phyloP scores from a whole-genome alignment of 192 early-diverging fungal species.

The Mortierella claussenii region DNA sequence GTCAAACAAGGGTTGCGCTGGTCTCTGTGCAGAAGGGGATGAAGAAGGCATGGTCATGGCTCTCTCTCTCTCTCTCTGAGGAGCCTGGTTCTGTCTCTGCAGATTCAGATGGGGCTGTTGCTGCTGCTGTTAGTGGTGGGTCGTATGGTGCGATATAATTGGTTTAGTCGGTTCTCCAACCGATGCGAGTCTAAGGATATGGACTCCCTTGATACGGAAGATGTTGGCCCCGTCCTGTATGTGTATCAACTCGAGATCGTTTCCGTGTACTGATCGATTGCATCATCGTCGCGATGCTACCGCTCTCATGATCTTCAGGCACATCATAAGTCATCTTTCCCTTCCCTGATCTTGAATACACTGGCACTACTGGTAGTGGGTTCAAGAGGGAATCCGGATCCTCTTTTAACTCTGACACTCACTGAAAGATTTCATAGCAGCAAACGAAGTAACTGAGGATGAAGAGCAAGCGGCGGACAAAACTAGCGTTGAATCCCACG shows the following conservation, averaged over 20 bases:
- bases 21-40: conserved; percentile 14
- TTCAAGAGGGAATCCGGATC: conserved; percentile 43
- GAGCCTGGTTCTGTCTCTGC: too few species aligned
- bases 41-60: too few species aligned
- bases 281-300: conserved; percentile 43
- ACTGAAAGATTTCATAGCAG: conserved; percentile 67
- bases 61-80: conserved; percentile 11
- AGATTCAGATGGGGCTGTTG: too few species aligned
- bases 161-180: conserved; percentile 39
- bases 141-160: conserved; percentile 14
- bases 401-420: conserved; percentile 44
- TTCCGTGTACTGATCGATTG: conserved; percentile 51
- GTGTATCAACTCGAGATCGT: conserved; percentile 37
- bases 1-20: conserved; percentile 41
- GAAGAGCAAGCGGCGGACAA: conserved; percentile 60
- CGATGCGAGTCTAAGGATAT: conserved; percentile 26
- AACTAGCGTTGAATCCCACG: conserved; percentile 55
- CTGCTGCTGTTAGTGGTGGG: too few species aligned
- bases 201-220: conserved; percentile 19
- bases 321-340: conserved; percentile 22
- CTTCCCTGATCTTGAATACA: too few species aligned
- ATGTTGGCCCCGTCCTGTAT: conserved; percentile 20
- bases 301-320: conserved; percentile 42
- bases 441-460: conserved; percentile 68
- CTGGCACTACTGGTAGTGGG: conserved; percentile 15